Base-by-base conservation (phyloP, 805 yeast species). In the Cyberlindnera mississippiensis region DNA sequence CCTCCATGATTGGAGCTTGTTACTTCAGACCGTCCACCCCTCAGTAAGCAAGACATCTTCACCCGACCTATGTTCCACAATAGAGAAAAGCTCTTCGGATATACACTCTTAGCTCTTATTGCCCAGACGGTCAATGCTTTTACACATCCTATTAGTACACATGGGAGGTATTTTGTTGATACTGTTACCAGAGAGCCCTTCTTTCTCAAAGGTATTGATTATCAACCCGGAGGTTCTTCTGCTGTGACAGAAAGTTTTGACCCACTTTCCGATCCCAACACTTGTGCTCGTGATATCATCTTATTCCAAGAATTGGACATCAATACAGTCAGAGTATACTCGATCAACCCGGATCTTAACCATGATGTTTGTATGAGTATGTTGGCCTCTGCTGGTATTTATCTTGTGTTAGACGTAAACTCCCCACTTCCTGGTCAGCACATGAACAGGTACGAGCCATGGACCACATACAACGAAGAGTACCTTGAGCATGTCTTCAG, bases 181-280 rank as follows among this genome's bases (percentile, higher is more conserved):
- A 72, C 88, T 1, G 75, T 78, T 6, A 85, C 95, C 1, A 70
- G 76, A 27, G 80, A 81, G 46, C 90, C 90, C 8, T 90, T 91
- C 57, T 81, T 72, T 53, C 73, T 90, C 28, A 82, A 77, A 61
- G 98, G 98, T 15, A 85, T 91, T 1, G 98, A 91, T 61, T 90
- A 90, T 59, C 97, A 91, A 57, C 97, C 97, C 0, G 97, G 97
- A 9, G 98, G 97, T 0, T 82, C 96, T 0, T 81, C 96, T 0
- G 90, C 81, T 0, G 80, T 80, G 18, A 67, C 67, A n/a, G 62
- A 55, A 3, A 46, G 55, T 6, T 59, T 52, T 9, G 98, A 91
- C 58, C 96, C 96, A 0, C 68, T 91, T 33, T 82, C 96, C 2
- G 82, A 87, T 54, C 72, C 80, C 4, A 64, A 72, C 11, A 56